A percentile compares a stretch with the other conserved stretches of the same genome.
Evolutionary conservation across 2,329 filamentous ascomycete species (phyloP).

Genomic region (Diaporthe batatas): DNA sequence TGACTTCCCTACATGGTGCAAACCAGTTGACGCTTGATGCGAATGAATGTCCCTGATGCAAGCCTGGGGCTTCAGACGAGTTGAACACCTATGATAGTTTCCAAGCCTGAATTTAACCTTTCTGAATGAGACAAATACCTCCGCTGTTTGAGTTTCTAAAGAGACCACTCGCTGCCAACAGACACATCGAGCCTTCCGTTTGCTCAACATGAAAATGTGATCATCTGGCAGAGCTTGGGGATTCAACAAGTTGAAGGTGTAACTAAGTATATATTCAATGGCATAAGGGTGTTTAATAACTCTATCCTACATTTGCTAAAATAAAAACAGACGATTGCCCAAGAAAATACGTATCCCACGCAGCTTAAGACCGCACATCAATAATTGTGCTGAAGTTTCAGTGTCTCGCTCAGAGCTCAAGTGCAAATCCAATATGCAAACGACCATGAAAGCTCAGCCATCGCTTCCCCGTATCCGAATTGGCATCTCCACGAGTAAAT

Average conservation of each 20-base stretch:
- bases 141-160: too few relatives aligned
- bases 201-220: neutral
- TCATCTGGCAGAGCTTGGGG: neutral
- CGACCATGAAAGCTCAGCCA: neutral
- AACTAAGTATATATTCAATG: neutral
- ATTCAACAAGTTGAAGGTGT: neutral
- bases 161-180: too few relatives aligned
- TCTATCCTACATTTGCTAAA: neutral
- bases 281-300: neutral
- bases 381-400: too few relatives aligned
- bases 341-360: neutral
- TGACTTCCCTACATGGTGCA: too few relatives aligned
- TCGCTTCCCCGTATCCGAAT: neutral
- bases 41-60: too few relatives aligned
- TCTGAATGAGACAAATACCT: too few relatives aligned
- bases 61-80: too few relatives aligned
- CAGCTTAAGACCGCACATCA: neutral
- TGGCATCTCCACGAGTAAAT: neutral
- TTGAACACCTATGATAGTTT: too few relatives aligned
- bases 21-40: too few relatives aligned
- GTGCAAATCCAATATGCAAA: neutral
- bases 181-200: neutral
- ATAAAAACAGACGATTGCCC: neutral
- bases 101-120: too few relatives aligned
- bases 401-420: too few relatives aligned